Evolutionary conservation across 768 basidiomycete genomes (phyloP).

Genomic region (Mrakia hoshinonis): DNA sequence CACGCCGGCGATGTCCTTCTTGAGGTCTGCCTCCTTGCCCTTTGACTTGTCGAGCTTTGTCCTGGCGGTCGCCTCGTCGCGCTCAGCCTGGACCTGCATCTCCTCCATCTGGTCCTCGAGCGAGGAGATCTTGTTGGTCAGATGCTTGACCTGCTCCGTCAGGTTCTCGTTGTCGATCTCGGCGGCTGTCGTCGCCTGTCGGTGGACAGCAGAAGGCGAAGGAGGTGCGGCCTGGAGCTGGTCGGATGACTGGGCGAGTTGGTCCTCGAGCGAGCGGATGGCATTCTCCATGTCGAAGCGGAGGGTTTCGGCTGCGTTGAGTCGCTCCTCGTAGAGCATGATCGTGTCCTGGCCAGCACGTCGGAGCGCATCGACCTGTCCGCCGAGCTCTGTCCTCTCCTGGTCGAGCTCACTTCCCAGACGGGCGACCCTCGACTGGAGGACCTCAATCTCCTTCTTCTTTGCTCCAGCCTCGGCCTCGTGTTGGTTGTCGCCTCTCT

Average conservation of each 20-base stretch:
- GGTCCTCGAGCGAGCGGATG: conserved; percentile 35
- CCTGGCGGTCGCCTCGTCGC: conserved; percentile 46
- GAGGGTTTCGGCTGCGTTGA: conserved; percentile 59
- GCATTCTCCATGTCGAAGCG: conserved; percentile 64
- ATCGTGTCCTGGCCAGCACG: conserved; percentile 94
- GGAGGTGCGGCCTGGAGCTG: neutral
- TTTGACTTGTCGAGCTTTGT: conserved; percentile 33
- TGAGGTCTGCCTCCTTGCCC: conserved; percentile 53
- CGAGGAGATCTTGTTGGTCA: conserved; percentile 62
- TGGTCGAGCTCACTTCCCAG: conserved; percentile 44
- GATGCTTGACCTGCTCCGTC: conserved; percentile 77
- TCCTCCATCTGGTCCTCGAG: conserved; percentile 85
- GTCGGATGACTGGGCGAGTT: conserved; percentile 8
- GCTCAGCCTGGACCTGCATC: conserved; percentile 53
- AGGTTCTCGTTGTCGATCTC: conserved; percentile 93
- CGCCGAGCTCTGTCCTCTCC: conserved; percentile 59
- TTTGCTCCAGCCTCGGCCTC: conserved; percentile 14
- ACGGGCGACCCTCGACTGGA: conserved; percentile 14
- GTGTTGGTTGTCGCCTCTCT: neutral
- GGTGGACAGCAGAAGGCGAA: neutral
- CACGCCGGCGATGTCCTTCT: conserved; percentile 60
- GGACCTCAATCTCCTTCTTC: conserved; percentile 24
- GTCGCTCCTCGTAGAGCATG: conserved; percentile 82
- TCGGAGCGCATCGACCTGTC: conserved; percentile 73
- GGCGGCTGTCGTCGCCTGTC: conserved; percentile 55